Evolutionary conservation across 768 basidiomycete genomes (phyloP).

Genomic region (Boletus eberwhitei): DNA sequence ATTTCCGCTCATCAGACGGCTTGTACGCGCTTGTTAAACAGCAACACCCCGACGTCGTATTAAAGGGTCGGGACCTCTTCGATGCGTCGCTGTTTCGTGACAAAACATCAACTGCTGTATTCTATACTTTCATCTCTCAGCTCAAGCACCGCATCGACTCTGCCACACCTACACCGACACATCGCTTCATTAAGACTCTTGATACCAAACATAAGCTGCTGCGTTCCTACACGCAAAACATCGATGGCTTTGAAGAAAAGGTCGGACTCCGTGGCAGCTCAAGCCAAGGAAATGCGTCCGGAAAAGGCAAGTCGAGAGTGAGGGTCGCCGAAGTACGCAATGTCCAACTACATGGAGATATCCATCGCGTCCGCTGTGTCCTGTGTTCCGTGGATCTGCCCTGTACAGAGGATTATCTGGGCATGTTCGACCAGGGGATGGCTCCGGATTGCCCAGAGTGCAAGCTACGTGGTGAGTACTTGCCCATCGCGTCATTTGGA

Average conservation of each 20-base stretch:
- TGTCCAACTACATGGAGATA: constrained; percentile 92
- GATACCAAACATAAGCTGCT: constrained; percentile 81
- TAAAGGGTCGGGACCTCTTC: constrained; percentile 94
- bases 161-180: constrained; percentile 82
- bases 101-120: constrained; percentile 78
- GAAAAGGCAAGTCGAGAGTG: constrained; percentile 71
- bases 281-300: constrained; percentile 44
- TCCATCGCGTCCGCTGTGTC: constrained; percentile 85
- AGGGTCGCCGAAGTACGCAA: constrained; percentile 74
- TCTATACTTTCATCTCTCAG: constrained; percentile 93
- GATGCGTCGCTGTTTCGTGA: constrained; percentile 90
- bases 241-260: constrained; percentile 88
- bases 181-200: constrained; percentile 81
- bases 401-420: constrained; percentile 60
- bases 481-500: neutral
- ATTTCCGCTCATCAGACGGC: constrained; percentile 93
- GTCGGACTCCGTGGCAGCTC: constrained; percentile 72
- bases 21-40: constrained; percentile 89
- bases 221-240: constrained; percentile 96
- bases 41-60: constrained; percentile 73
- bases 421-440: constrained; percentile 61
- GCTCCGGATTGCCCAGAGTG: constrained; percentile 91
- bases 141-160: constrained; percentile 79
- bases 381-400: constrained; percentile 78
- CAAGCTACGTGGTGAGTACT: constrained; percentile 65